phyloP scores from a whole-genome alignment of 2,329 filamentous ascomycete species.

The Neonectria neomacrospora region DNA sequence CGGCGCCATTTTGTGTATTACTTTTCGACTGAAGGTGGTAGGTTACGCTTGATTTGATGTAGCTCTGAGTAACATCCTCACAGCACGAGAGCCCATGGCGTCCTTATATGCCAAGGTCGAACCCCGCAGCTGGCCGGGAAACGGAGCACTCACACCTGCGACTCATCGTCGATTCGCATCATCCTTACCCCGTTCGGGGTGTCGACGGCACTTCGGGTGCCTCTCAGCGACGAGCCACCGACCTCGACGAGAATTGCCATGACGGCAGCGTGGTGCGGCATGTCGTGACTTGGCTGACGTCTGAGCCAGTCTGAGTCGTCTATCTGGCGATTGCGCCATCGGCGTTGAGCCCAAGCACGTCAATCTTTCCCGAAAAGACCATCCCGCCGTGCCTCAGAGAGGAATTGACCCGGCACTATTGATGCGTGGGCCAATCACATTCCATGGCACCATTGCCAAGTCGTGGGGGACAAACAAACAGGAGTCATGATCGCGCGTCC shows the following conservation, averaged over 20 bases:
- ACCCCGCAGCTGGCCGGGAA: slow-evolving; percentile 1
- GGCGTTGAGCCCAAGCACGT: slow-evolving; percentile 15
- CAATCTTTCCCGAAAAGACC: neutral
- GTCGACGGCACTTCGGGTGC: neutral
- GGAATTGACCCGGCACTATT: neutral
- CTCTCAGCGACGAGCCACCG: slow-evolving; percentile 15
- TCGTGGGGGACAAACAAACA: slow-evolving; percentile 8
- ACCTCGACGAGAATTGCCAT: slow-evolving; percentile 2
- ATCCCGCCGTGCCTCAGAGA: neutral
- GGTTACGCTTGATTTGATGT: neutral
- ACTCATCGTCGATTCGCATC: slow-evolving; percentile 18
- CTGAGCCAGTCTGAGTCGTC: slow-evolving; percentile 13
- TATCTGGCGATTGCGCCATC: slow-evolving; percentile 29
- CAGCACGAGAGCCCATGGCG: neutral
- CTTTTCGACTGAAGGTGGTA: neutral
- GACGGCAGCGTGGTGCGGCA: slow-evolving; percentile 25
- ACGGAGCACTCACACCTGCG: neutral
- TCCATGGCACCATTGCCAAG: neutral
- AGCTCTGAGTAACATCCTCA: neutral
- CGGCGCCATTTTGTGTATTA: slow-evolving; percentile 30
- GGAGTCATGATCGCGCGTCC: slow-evolving; percentile 28
- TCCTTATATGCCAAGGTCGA: neutral
- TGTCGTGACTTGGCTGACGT: slow-evolving; percentile 16
- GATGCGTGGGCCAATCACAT: neutral
- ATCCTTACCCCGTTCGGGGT: slow-evolving; percentile 19